Evolutionary conservation across 1,284 basidiomycete species (phyloP), one percentile per base, ranked within the genome.

Genomic region (Sanghuangporus weigelae): DNA sequence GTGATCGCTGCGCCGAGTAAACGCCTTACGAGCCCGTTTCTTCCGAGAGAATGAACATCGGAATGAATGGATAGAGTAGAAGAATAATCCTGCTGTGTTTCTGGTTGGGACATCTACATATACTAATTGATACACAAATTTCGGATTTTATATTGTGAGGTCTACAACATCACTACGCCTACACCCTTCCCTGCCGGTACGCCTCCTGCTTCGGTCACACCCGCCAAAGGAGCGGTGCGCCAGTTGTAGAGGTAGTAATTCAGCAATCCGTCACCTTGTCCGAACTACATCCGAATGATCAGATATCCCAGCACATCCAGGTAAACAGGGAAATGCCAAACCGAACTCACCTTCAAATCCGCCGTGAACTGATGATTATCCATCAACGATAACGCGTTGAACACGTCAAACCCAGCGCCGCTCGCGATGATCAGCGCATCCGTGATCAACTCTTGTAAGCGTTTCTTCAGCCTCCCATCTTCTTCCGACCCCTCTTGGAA

Each of bases 241-340:
- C 93, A 96, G 74, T 96, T 96, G 77, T 95, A 98, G 60, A 98
- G 77, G 75, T 98, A 97, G 75, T 89, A 93, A 69, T 93, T 91
- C 53, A 98, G 81, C 73, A 90, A 84, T 2, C 96, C 96, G 71
- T 97, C 93, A 2, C 96, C 96, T 6, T 82, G 79, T 7, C 94
- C 96, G 71, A 98, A 98, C 91, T 96, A 72, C 19, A 66, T 16
- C 16, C 38, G 48, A 60, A 63, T 62, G 65, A 55, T 69, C 68
- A 70, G 66, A 68, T 66, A 60, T 23, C 16, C 2, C 59, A 68
- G 55, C 69, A 65, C 42, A 44, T 7, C 16, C 26, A 8, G 16
- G 10, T 21, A 14, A 44, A 54, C 7, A 48, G 10, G 46, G n/a
- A 11, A 46, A 39, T n/a, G 60, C 54, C 57, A 46, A 71, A 51